These are phyloP conservation scores for Chlamydomonas sphaeroides DNA, from an alignment of 139 green algal genomes.

Conservation along the genomic window DNA sequence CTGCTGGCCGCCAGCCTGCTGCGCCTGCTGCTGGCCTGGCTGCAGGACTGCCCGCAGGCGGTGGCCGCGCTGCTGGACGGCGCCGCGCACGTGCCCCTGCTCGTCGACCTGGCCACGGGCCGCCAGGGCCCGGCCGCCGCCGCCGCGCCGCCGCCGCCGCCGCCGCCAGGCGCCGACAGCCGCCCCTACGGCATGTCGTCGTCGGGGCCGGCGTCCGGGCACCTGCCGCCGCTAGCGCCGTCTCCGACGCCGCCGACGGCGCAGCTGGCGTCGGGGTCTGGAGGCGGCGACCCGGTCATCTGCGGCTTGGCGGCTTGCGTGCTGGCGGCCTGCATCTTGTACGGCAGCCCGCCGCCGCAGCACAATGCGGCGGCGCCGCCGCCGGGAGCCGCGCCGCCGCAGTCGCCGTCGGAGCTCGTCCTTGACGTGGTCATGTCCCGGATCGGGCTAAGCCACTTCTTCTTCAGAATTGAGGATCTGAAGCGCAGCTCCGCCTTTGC, in stretches of 20 bases:
- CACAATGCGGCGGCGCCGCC: constrained; percentile 16
- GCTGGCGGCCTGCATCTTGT: constrained; percentile 74
- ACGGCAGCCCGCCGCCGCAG: constrained; percentile 22
- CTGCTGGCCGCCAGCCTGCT: constrained; percentile 57
- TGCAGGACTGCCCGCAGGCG: constrained; percentile 67
- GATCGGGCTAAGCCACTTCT: constrained; percentile 61
- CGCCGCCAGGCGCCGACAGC: neutral
- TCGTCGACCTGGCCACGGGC: constrained; percentile 58
- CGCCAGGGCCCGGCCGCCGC: neutral
- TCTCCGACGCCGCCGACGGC: neutral
- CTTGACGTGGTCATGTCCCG: constrained; percentile 65
- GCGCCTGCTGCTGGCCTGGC: constrained; percentile 75
- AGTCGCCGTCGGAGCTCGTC: constrained; percentile 44
- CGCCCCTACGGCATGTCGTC: neutral
- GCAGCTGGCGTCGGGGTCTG: neutral
- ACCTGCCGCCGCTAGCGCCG: neutral
- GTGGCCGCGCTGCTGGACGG: constrained; percentile 60
- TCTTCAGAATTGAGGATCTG: constrained; percentile 63
- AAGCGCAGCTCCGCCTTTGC: constrained; percentile 42
- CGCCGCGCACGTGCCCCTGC: constrained; percentile 55
- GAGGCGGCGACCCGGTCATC: constrained; percentile 7
- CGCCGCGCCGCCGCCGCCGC: neutral
- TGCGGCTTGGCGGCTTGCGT: constrained; percentile 74
- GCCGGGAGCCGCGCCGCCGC: neutral
- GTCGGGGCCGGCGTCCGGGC: neutral